phyloP scores from a whole-genome alignment of 2,329 filamentous ascomycete species.

The Lecanicillium sp. region DNA sequence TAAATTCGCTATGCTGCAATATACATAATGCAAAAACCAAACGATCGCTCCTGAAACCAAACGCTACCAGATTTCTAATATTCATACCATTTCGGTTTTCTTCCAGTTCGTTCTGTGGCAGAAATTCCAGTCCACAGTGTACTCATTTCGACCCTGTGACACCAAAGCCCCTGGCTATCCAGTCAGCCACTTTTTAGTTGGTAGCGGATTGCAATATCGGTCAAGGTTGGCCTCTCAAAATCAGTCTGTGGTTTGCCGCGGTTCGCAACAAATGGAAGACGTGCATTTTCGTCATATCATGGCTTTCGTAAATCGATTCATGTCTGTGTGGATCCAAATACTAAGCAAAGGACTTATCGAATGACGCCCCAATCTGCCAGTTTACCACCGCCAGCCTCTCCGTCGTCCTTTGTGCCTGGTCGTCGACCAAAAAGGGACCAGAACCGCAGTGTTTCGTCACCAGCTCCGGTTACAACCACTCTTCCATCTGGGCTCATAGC shows the following conservation, averaged over 20 bases:
- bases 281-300: too few species aligned
- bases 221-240: too few species aligned
- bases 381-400: slow-evolving; percentile 52
- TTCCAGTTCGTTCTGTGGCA: neutral
- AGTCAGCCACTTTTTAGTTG: too few species aligned
- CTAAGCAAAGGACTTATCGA: too few species aligned
- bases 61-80: neutral
- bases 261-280: too few species aligned
- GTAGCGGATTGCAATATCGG: too few species aligned
- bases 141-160: too few species aligned
- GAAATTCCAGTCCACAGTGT: neutral
- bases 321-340: too few species aligned
- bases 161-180: neutral
- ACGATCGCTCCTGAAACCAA: slow-evolving; percentile 7
- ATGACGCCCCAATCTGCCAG: slow-evolving; percentile 81
- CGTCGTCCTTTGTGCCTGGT: slow-evolving; percentile 63
- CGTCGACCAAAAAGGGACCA: slow-evolving; percentile 94
- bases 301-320: too few species aligned
- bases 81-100: neutral
- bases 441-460: slow-evolving; percentile 91
- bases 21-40: slow-evolving; percentile 10
- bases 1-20: slow-evolving; percentile 11
- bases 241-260: too few species aligned
- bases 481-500: slow-evolving; percentile 96
- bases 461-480: slow-evolving; percentile 89